Evolutionary conservation across 345 rosid species (phyloP), one percentile per base, ranked within the genome.

Genomic region (Salix dunnii): DNA sequence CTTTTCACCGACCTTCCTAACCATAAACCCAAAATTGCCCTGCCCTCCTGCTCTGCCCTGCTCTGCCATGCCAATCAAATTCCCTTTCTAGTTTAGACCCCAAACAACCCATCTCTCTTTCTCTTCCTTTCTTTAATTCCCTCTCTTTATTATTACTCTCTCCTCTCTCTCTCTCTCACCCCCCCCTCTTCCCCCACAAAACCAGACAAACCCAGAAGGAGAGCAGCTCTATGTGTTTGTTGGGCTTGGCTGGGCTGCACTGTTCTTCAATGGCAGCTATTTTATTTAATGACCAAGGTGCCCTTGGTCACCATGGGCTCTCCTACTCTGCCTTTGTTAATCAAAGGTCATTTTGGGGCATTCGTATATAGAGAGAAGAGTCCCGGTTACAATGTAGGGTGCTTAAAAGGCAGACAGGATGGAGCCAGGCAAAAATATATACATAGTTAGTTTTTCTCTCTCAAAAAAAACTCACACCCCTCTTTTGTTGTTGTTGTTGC

Each of bases 1-100:
- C 85, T 49, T 81, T 75, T 83, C 90, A 83, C 86, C 85, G 81
- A 73, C 85, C 77, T 76, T 13, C 62, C 73, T 30, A 38, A 40
- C 76, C 74, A 35, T 35, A 75, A 40, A 68, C 36, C 53, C 64
- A 2, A 20, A n/a, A 27, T 49, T 64, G 35, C 30, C 73, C 5
- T 36, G 5, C 20, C 70, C 35, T 36, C 73, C 5, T 36, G 36
- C 36, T 5, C 36, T 64, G 35, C 30, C 69, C 5, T 36, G 6
- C 21, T 62, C 35, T 38, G 49, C 40, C 64, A 23, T 7, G 17
- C 55, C 75, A 67, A 67, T 76, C 71, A 58, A 63, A 51, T 68
- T 51, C 73, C 78, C 72, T 18, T 71, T 76, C 40, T 78, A 51
- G 66, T 78, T 55, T 74, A 73, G 68, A 67, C 78, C 43, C 20